Evolutionary conservation across 805 yeast genomes (phyloP).

Genomic region (Saccharomyces eubayanus): DNA sequence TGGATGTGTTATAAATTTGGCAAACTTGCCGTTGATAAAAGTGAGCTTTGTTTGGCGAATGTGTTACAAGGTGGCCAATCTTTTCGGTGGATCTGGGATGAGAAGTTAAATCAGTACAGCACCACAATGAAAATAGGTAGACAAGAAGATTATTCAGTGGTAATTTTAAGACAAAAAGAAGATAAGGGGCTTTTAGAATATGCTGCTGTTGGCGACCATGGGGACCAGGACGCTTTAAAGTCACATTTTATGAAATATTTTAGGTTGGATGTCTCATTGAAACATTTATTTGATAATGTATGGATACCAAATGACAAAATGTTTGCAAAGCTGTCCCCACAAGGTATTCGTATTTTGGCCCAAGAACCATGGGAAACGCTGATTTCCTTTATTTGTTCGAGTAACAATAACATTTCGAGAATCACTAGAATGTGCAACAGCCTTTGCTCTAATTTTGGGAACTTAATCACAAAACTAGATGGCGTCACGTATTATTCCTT

Average conservation of each 20-base stretch:
- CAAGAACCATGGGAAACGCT: slow-evolving; percentile 98
- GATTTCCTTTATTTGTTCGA: slow-evolving; percentile 83
- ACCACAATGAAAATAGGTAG: slow-evolving; percentile 22
- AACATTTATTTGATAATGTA: slow-evolving; percentile 39
- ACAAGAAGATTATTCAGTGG: slow-evolving; percentile 41
- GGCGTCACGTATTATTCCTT: slow-evolving; percentile 59
- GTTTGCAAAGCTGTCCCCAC: slow-evolving; percentile 34
- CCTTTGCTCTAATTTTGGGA: slow-evolving; percentile 65
- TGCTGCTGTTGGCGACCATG: slow-evolving; percentile 33
- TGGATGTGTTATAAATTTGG: slow-evolving; percentile 5
- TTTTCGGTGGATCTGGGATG: slow-evolving; percentile 27
- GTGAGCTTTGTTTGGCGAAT: slow-evolving; percentile 41
- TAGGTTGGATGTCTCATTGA: slow-evolving; percentile 50
- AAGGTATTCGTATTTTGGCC: slow-evolving; percentile 74
- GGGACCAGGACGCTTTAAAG: slow-evolving; percentile 30
- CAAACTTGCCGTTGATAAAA: slow-evolving; percentile 1
- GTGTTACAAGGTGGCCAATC: slow-evolving; percentile 31
- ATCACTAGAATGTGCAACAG: slow-evolving; percentile 88
- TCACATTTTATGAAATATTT: slow-evolving; percentile 58
- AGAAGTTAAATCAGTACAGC: slow-evolving; percentile 14
- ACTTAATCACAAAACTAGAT: slow-evolving; percentile 42
- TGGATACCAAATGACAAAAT: slow-evolving; percentile 55
- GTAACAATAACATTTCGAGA: slow-evolving; percentile 91
- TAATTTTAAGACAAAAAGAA: slow-evolving; percentile 56
- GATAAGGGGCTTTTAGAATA: slow-evolving; percentile 44